phyloP scores from a whole-genome alignment of 345 rosid genomes.

The Sisymbrium irio region DNA sequence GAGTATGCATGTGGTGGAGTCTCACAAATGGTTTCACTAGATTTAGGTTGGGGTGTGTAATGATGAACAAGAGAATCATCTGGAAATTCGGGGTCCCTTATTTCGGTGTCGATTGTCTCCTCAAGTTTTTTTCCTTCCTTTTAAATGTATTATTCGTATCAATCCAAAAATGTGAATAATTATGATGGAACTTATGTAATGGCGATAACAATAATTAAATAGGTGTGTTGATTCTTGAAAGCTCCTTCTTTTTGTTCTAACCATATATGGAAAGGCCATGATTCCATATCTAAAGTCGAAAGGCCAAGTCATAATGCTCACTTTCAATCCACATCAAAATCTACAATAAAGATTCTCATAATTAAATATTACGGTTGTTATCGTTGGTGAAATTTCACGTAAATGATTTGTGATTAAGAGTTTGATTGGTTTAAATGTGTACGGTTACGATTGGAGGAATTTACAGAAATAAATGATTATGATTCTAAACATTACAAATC shows the following conservation, averaged over 20 bases:
- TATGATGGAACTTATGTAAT: conserved; percentile 25
- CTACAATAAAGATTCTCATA: background rate
- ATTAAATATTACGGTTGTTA: background rate
- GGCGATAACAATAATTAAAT: conserved; percentile 2
- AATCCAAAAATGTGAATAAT: conserved; percentile 22
- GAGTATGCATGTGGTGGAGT: conserved; percentile 33
- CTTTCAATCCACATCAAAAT: conserved; percentile 14
- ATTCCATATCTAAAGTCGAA: conserved; percentile 20
- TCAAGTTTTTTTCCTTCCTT: background rate
- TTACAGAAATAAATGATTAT: too few relatives aligned
- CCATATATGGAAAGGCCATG: conserved; percentile 33
- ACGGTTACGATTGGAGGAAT: too few relatives aligned
- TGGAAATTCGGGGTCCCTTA: conserved; percentile 31
- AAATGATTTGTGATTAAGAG: too few relatives aligned
- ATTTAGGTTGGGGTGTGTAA: conserved; percentile 28
- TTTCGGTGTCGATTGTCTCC: conserved; percentile 33
- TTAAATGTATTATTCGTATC: conserved; percentile 24
- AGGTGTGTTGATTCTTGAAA: conserved; percentile 23
- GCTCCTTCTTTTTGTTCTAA: conserved; percentile 13
- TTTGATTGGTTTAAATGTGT: too few relatives aligned
- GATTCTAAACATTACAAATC: too few relatives aligned
- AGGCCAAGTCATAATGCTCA: conserved; percentile 27
- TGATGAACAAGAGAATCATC: conserved; percentile 37
- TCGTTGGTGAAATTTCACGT: background rate
- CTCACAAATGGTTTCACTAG: conserved; percentile 33